Evolutionary conservation across 495 filamentous ascomycete species (phyloP).

Genomic region (Trichoderma gamsii): DNA sequence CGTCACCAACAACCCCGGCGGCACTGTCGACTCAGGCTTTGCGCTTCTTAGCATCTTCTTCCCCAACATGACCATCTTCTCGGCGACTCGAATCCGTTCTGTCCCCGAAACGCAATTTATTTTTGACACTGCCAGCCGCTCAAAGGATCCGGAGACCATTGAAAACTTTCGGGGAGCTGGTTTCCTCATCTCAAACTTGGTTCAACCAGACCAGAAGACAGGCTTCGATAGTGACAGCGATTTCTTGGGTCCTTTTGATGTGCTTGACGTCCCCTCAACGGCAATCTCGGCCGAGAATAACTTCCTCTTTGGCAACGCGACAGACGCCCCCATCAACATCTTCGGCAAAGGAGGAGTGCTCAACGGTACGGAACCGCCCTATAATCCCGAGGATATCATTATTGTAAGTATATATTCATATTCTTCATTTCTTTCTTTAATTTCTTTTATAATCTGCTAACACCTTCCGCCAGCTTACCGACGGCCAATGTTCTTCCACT

Average conservation of each 20-base stretch:
- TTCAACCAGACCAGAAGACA: background rate
- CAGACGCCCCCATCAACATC: slow-evolving; percentile 23
- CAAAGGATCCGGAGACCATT: background rate
- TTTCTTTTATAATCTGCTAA: background rate
- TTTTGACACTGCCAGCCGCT: background rate
- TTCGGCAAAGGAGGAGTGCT: slow-evolving; percentile 20
- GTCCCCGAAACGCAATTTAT: background rate
- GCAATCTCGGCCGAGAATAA: slow-evolving; percentile 22
- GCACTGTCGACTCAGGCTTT: slow-evolving; percentile 39
- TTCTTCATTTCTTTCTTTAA: background rate
- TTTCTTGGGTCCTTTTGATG: background rate
- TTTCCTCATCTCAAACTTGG: background rate
- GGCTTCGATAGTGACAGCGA: background rate
- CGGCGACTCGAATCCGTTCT: slow-evolving; percentile 16
- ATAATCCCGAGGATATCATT: slow-evolving; percentile 23
- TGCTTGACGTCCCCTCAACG: background rate
- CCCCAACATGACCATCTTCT: slow-evolving; percentile 24
- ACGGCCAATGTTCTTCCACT: slow-evolving; percentile 57
- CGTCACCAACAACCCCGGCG: slow-evolving; percentile 50
- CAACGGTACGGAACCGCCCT: slow-evolving; percentile 25
- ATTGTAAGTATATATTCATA: slow-evolving; percentile 1
- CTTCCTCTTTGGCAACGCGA: slow-evolving; percentile 25
- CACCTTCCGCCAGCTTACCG: slow-evolving; percentile 25
- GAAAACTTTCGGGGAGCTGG: background rate
- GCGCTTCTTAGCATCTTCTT: slow-evolving; percentile 33